Conservation (phyloP, 768 basidiomycete species). For the Crepidotus variabilis region DNA sequence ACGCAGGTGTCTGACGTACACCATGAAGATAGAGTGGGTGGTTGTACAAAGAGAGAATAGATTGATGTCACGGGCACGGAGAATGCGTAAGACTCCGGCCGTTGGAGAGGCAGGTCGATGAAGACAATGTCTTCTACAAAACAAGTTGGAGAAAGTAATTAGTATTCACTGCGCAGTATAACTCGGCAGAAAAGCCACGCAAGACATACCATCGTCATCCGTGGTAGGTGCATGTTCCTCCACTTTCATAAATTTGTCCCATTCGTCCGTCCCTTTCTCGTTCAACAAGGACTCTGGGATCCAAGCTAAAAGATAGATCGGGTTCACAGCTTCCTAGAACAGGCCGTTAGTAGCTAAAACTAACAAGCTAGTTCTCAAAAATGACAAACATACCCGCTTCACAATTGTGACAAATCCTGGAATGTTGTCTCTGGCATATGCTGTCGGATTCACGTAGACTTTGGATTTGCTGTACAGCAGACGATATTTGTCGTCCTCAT, state of each 20-base stretch:
- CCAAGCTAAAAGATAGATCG: constrained; percentile 86
- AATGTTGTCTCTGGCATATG: constrained; percentile 89
- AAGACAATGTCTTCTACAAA: constrained; percentile 66
- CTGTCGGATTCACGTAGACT: constrained; percentile 93
- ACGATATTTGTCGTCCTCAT: constrained; percentile 62
- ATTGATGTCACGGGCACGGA: constrained; percentile 89
- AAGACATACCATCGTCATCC: constrained; percentile 65
- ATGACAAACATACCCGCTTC: constrained; percentile 61
- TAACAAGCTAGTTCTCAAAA: constrained; percentile 6
- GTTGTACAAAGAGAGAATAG: constrained; percentile 84
- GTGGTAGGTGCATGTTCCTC: constrained; percentile 60
- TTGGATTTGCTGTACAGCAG: constrained; percentile 90
- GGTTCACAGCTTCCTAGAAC: constrained; percentile 68
- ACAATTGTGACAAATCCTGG: constrained; percentile 92
- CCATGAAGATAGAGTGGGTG: constrained; percentile 83
- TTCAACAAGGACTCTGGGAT: constrained; percentile 84
- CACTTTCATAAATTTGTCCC: constrained; percentile 86
- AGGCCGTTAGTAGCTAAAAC: not conserved
- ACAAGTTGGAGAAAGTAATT: not conserved
- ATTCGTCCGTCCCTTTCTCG: constrained; percentile 78
- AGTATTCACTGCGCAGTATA: not conserved
- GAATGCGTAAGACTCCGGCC: constrained; percentile 91
- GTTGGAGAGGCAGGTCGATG: constrained; percentile 78
- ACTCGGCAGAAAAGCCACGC: constrained; percentile 3
- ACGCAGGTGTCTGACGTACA: constrained; percentile 39